Percentiles rank a stretch among this genome's conserved stretches.
phyloP scores from a whole-genome alignment of 306 rosid genomes.

The Abrus pulchellus region DNA sequence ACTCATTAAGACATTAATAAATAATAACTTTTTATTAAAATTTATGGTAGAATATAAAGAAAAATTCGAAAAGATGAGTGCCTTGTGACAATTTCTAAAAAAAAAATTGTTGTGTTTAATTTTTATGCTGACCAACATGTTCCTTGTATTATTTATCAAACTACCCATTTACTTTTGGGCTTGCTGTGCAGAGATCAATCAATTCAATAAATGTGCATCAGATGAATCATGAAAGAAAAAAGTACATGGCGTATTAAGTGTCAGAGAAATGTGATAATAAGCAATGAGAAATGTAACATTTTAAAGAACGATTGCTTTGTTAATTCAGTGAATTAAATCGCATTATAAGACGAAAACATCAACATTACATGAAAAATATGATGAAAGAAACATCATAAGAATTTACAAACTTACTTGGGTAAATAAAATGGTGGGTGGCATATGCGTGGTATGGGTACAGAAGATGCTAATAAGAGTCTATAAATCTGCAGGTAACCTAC shows the following conservation, averaged over 20 bases:
- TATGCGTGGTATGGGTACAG: conserved; percentile 22
- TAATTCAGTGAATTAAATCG: neutral
- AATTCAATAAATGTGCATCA: conserved; percentile 2
- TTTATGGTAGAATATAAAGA: too few species aligned
- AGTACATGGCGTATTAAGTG: neutral
- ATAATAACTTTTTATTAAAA: too few species aligned
- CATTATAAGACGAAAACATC: neutral
- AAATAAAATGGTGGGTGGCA: conserved; percentile 36
- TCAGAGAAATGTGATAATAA: conserved; percentile 19
- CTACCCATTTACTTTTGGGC: neutral
- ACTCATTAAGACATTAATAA: too few species aligned
- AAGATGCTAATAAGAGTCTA: conserved; percentile 26
- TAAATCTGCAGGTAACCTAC: conserved; percentile 35
- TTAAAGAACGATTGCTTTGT: conserved; percentile 26
- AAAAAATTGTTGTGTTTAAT: too few species aligned
- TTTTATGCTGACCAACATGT: too few species aligned
- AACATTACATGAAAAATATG: neutral
- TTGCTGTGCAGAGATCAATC: neutral
- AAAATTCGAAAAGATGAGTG: too few species aligned
- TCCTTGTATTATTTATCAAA: neutral
- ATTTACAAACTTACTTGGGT: conserved; percentile 43
- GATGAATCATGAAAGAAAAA: neutral
- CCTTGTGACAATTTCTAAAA: too few species aligned
- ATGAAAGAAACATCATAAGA: neutral
- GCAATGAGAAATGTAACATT: conserved; percentile 21